phyloP scores from a whole-genome alignment of 2,329 filamentous ascomycete genomes.

The Ceratocystis harringtonii region DNA sequence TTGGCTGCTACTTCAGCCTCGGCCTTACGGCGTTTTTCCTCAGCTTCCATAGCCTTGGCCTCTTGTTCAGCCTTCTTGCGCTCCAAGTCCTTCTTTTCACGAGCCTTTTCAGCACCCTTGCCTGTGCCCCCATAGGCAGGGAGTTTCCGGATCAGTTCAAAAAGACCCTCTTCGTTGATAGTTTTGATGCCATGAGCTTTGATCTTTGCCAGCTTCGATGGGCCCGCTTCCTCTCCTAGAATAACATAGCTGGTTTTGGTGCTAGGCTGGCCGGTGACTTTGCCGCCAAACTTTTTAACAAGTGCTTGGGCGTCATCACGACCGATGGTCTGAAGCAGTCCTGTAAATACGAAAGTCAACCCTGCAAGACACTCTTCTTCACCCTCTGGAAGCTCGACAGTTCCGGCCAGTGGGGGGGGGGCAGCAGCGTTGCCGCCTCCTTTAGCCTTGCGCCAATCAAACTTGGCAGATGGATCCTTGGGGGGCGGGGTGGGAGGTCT shows the following conservation, averaged over 20 bases:
- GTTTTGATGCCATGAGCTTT: conserved; percentile 66
- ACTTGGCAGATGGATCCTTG: conserved; percentile 55
- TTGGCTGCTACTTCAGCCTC: conserved; percentile 39
- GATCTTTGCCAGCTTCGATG: conserved; percentile 84
- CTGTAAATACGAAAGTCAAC: conserved; percentile 89
- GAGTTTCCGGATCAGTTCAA: conserved; percentile 64
- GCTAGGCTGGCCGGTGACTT: conserved; percentile 71
- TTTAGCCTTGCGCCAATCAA: conserved; percentile 55
- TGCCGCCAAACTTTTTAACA: conserved; percentile 88
- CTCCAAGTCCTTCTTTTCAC: conserved; percentile 72
- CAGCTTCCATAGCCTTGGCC: conserved; percentile 70
- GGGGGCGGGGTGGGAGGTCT: conserved; percentile 71
- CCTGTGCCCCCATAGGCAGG: conserved; percentile 78
- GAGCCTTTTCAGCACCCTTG: conserved; percentile 71
- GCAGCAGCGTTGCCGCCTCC: conserved; percentile 44
- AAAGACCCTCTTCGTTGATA: conserved; percentile 85
- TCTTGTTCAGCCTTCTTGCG: conserved; percentile 67
- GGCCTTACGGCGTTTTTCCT: conserved; percentile 48
- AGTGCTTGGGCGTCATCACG: conserved; percentile 73
- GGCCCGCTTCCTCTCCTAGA: conserved; percentile 77
- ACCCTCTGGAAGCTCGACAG: conserved; percentile 62
- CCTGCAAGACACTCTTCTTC: conserved; percentile 81
- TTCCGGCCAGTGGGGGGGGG: conserved; percentile 46
- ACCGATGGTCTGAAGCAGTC: conserved; percentile 62
- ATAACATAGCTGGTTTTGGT: conserved; percentile 91